Conservation (phyloP, 1,284 basidiomycete genomes). For the Trichosporon faecale region DNA sequence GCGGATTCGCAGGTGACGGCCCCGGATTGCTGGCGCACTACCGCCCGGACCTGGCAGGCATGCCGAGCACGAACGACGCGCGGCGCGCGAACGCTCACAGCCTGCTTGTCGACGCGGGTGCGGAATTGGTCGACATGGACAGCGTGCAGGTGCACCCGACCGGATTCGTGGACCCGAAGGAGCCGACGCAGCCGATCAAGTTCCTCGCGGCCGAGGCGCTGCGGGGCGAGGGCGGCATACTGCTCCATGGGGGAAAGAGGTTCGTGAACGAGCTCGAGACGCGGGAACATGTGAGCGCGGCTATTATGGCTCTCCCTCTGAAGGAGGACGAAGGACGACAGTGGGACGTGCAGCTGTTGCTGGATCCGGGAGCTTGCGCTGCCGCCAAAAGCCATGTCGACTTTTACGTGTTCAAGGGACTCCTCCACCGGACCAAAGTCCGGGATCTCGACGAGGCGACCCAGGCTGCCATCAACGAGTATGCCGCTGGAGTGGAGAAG, state of each 20-base stretch:
- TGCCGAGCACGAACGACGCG: conserved; percentile 21
- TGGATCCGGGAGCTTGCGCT: conserved; percentile 18
- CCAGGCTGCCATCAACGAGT: conserved; percentile 11
- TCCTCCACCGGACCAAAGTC: conserved; percentile 11
- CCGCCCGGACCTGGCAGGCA: conserved; percentile 19
- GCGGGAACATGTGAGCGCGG: conserved; percentile 5
- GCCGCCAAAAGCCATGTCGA: conserved; percentile 17
- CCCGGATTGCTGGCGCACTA: conserved; percentile 12
- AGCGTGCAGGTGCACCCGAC: conserved; percentile 22
- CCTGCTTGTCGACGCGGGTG: conserved; percentile 15
- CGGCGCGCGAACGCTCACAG: conserved; percentile 9
- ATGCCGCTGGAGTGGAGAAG: conserved; percentile 4
- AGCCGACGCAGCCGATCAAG: conserved; percentile 8
- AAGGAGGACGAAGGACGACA: neutral
- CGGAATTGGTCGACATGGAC: conserved; percentile 20
- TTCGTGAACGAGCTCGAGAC: conserved; percentile 20
- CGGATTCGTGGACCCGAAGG: conserved; percentile 16
- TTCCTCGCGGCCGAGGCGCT: conserved; percentile 21
- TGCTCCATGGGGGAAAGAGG: conserved; percentile 11
- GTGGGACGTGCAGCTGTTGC: conserved; percentile 19
- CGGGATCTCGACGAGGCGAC: neutral
- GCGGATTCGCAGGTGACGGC: conserved; percentile 21
- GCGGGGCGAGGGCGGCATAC: conserved; percentile 19
- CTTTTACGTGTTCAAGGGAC: conserved; percentile 25
- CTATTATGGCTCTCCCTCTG: conserved; percentile 9